Conservation (phyloP, 2,329 filamentous ascomycete species). For the Emergomyces africanus region DNA sequence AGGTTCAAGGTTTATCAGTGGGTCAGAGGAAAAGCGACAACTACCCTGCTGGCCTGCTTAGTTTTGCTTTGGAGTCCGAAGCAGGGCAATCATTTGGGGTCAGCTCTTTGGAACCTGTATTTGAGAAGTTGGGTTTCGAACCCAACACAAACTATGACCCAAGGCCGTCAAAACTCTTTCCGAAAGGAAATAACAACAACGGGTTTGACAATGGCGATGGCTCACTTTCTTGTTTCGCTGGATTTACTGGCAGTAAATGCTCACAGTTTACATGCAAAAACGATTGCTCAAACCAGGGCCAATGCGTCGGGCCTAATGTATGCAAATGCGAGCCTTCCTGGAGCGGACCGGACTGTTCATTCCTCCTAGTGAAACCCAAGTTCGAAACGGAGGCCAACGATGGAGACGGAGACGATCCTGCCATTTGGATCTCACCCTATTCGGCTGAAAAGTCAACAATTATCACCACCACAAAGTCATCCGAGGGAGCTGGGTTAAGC, state of each 20-base stretch:
- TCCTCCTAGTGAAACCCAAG: slow-evolving; percentile 29
- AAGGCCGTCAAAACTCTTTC: slow-evolving; percentile 11
- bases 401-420: slow-evolving; percentile 37
- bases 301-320: slow-evolving; percentile 30
- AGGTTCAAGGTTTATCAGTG: slow-evolving; percentile 31
- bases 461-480: slow-evolving; percentile 42
- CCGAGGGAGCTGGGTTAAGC: slow-evolving; percentile 35
- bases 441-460: slow-evolving; percentile 34
- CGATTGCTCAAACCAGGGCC: slow-evolving; percentile 31
- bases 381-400: slow-evolving; percentile 35
- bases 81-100: slow-evolving; percentile 26
- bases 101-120: slow-evolving; percentile 26
- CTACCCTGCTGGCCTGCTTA: slow-evolving; percentile 29
- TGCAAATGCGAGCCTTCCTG: slow-evolving; percentile 33
- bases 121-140: slow-evolving; percentile 22
- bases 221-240: slow-evolving; percentile 33
- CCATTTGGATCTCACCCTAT: slow-evolving; percentile 36
- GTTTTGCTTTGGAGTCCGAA: slow-evolving; percentile 32
- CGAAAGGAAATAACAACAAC: slow-evolving; percentile 17
- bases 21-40: slow-evolving; percentile 26
- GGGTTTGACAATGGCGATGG: slow-evolving; percentile 23
- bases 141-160: slow-evolving; percentile 30
- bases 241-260: slow-evolving; percentile 28
- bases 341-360: slow-evolving; percentile 36
- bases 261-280: slow-evolving; percentile 26